phyloP scores from a whole-genome alignment of 1,284 basidiomycete genomes.

The Anthracocystis panici-leucophaei region DNA sequence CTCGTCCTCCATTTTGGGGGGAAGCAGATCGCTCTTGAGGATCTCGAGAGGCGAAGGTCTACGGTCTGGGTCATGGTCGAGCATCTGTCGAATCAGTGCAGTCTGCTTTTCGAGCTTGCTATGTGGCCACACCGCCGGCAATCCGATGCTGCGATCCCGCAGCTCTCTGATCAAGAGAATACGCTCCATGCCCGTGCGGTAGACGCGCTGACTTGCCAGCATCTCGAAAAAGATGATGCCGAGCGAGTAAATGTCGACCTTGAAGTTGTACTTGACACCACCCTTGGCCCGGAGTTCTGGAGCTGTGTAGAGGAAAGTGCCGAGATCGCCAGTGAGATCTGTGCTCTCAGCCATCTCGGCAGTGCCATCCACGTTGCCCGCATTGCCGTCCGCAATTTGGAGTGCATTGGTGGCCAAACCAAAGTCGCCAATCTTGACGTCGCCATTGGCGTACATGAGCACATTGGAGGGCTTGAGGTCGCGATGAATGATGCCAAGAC shows the following conservation, averaged over 20 bases:
- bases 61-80: constrained; percentile 84
- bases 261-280: constrained; percentile 77
- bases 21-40: constrained; percentile 82
- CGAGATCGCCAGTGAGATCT: constrained; percentile 75
- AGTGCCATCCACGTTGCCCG: constrained; percentile 74
- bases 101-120: constrained; percentile 73
- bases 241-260: constrained; percentile 95
- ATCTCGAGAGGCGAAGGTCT: constrained; percentile 87
- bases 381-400: constrained; percentile 58
- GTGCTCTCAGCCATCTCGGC: constrained; percentile 76
- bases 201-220: constrained; percentile 78
- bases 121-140: constrained; percentile 79
- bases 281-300: constrained; percentile 73
- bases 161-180: constrained; percentile 84
- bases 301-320: constrained; percentile 91
- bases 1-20: constrained; percentile 82
- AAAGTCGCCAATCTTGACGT: constrained; percentile 95
- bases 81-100: constrained; percentile 81
- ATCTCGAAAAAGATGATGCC: constrained; percentile 97
- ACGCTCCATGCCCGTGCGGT: constrained; percentile 88
- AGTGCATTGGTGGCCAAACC: constrained; percentile 76
- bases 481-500: constrained; percentile 88
- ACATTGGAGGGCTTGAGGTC: constrained; percentile 73
- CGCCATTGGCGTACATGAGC: constrained; percentile 74
- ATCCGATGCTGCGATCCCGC: constrained; percentile 78